A percentile compares a stretch with the other conserved stretches of the same genome.
Evolutionary conservation across 2,329 filamentous ascomycete species (phyloP).

Genomic region (Lachnellula hyalina): DNA sequence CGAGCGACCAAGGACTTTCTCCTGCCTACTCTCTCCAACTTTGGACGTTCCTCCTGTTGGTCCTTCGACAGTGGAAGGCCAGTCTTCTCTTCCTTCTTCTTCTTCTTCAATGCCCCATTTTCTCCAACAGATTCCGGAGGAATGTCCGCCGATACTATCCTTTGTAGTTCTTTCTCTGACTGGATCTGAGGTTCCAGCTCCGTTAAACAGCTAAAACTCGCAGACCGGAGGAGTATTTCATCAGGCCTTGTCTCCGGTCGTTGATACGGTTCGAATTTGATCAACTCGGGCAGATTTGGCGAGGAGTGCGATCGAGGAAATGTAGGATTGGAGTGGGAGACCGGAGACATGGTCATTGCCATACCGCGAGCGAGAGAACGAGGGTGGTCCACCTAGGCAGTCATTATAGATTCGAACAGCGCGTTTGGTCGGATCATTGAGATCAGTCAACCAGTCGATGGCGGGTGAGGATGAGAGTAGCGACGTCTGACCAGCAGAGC

Average conservation of each 20-base stretch:
- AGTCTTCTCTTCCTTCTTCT: conserved; percentile 14
- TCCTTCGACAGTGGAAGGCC: conserved; percentile 21
- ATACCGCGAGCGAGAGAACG: conserved; percentile 23
- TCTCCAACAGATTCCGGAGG: conserved; percentile 6
- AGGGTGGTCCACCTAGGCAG: conserved; percentile 14
- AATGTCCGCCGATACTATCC: conserved; percentile 13
- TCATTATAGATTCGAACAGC: conserved; percentile 12
- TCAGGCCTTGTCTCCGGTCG: conserved; percentile 10
- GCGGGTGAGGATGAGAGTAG: background rate
- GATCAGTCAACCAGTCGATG: background rate
- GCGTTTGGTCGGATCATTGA: background rate
- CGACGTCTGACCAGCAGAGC: background rate
- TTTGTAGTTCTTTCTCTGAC: conserved; percentile 17
- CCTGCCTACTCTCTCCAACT: conserved; percentile 26
- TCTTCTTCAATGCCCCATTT: conserved; percentile 5
- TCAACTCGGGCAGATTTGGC: conserved; percentile 28
- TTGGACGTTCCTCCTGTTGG: conserved; percentile 25
- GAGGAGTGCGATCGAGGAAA: conserved; percentile 32
- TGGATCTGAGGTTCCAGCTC: conserved; percentile 24
- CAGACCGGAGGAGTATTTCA: conserved; percentile 43
- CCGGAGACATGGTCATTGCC: conserved; percentile 28
- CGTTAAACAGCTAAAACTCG: conserved; percentile 53
- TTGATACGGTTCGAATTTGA: conserved; percentile 23
- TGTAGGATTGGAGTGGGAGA: conserved; percentile 21
- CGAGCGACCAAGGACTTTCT: conserved; percentile 31